Conservation (phyloP, 306 rosid species). For the Benincasa hispida region DNA sequence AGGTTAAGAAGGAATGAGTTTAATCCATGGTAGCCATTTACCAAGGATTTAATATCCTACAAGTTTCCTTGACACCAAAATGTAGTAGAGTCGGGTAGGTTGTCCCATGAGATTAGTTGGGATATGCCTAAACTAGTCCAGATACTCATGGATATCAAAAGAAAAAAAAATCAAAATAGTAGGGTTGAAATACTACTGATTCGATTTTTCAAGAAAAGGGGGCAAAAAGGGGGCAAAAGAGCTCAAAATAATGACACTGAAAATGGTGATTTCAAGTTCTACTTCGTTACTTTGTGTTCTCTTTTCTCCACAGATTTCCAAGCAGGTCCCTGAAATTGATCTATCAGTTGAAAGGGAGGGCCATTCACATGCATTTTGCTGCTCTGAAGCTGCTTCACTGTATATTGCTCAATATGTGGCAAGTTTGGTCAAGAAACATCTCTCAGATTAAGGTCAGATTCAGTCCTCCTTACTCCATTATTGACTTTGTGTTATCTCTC, state of each 20-base stretch:
- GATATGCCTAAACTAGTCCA: too few species aligned
- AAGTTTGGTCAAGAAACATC: slow-evolving; percentile 42
- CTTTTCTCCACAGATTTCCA: slow-evolving; percentile 36
- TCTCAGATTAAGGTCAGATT: slow-evolving; percentile 18
- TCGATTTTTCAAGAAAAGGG: not conserved
- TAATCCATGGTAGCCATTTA: too few species aligned
- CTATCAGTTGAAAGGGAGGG: slow-evolving; percentile 54
- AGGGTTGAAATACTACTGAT: not conserved
- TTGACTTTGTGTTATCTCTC: not conserved
- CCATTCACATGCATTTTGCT: slow-evolving; percentile 59
- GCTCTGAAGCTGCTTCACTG: slow-evolving; percentile 67
- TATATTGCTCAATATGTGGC: slow-evolving; percentile 82
- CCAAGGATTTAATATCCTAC: too few species aligned
- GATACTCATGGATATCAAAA: too few species aligned
- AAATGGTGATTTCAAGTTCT: not conserved
- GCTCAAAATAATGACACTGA: not conserved
- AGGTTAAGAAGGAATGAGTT: too few species aligned
- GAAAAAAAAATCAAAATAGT: too few species aligned
- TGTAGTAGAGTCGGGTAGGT: too few species aligned
- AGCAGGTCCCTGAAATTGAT: slow-evolving; percentile 53
- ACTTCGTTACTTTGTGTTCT: not conserved
- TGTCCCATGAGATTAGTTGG: too few species aligned
- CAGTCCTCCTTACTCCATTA: not conserved
- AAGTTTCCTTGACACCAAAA: too few species aligned
- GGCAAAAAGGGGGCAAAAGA: not conserved